Percentiles rank a stretch among this genome's conserved stretches.
Evolutionary conservation across 2,329 filamentous ascomycete genomes (phyloP).

Genomic region (Fusarium luffae): DNA sequence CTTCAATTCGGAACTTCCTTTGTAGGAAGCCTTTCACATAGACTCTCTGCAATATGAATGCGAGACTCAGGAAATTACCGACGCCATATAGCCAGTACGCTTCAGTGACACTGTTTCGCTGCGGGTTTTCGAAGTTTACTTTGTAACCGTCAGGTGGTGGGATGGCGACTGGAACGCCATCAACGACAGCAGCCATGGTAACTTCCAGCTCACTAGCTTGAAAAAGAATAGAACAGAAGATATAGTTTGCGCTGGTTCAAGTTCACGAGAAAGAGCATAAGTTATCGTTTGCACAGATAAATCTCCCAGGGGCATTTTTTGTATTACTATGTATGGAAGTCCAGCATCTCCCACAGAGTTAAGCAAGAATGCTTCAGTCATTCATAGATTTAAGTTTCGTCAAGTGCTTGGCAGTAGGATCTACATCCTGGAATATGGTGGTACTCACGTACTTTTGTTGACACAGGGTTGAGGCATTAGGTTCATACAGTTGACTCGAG

Average conservation of each 20-base stretch:
- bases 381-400: not conserved
- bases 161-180: not conserved
- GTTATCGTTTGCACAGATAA: not conserved
- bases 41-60: not conserved
- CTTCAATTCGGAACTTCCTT: not conserved
- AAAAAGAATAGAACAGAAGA: not conserved
- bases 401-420: not conserved
- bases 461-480: not conserved
- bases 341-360: not conserved
- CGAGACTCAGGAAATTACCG: not conserved
- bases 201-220: not conserved
- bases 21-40: not conserved
- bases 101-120: not conserved
- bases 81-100: not conserved
- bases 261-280: not conserved
- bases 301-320: not conserved
- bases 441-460: not conserved
- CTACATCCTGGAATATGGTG: not conserved
- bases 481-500: not conserved
- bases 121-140: not conserved
- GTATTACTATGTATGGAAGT: not conserved
- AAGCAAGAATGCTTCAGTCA: not conserved
- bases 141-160: not conserved
- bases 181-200: not conserved
- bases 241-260: not conserved